These are phyloP conservation scores for Penicilliopsis zonata DNA, from an alignment of 495 filamentous ascomycete genomes.

Conservation along the genomic window DNA sequence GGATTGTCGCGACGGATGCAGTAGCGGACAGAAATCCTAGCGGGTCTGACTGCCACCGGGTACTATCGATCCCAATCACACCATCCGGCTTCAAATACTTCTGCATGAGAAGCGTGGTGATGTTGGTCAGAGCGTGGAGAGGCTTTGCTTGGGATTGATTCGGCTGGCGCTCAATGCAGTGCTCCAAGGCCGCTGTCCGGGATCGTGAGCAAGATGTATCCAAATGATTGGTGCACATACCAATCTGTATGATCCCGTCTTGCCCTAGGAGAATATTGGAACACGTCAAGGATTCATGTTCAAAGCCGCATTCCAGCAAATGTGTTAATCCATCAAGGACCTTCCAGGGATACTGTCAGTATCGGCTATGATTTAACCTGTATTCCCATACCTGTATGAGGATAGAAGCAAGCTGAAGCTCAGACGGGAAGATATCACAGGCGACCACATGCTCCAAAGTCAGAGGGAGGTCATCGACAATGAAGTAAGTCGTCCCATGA, in stretches of 20 bases:
- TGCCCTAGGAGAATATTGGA: conserved; percentile 10
- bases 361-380: conserved; percentile 2
- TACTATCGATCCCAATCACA: conserved; percentile 19
- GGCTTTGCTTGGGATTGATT: conserved; percentile 3
- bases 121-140: conserved; percentile 11
- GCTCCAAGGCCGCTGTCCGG: conserved; percentile 3
- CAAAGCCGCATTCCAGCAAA: conserved; percentile 7
- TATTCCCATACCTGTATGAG: conserved; percentile 11
- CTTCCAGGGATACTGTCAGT: conserved; percentile 6
- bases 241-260: conserved; percentile 5
- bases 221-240: conserved; percentile 2
- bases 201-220: neutral
- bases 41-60: conserved; percentile 10
- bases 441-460: conserved; percentile 11
- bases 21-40: conserved; percentile 14
- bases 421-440: conserved; percentile 8
- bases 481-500: conserved; percentile 3
- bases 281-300: conserved; percentile 10
- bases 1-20: conserved; percentile 10
- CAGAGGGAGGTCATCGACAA: conserved; percentile 11
- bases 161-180: conserved; percentile 2
- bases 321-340: conserved; percentile 10
- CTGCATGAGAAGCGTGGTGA: conserved; percentile 26
- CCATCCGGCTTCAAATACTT: conserved; percentile 24
- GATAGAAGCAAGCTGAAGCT: conserved; percentile 15